Conservation (phyloP, 2,329 filamentous ascomycete genomes). For the Dactylellina cionopaga region DNA sequence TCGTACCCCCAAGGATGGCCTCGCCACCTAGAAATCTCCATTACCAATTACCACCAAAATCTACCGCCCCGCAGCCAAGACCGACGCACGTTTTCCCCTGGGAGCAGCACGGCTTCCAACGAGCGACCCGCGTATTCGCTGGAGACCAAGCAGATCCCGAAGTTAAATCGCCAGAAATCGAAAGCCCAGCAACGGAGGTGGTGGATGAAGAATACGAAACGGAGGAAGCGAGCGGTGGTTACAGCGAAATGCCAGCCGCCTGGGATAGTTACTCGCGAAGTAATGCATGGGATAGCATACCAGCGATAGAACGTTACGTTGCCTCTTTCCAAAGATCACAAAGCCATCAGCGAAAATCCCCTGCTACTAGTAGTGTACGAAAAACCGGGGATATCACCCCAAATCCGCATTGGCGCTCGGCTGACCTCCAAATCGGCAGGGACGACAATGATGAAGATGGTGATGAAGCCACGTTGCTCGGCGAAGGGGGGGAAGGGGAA, state of each 20-base stretch:
- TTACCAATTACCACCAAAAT: conserved; percentile 75
- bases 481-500: neutral
- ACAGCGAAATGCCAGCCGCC: conserved; percentile 63
- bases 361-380: too few species aligned
- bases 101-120: conserved; percentile 67
- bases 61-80: conserved; percentile 58
- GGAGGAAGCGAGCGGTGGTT: conserved; percentile 35
- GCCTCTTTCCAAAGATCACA: conserved; percentile 64
- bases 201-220: conserved; percentile 56
- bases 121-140: conserved; percentile 72
- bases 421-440: conserved; percentile 20
- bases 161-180: conserved; percentile 29
- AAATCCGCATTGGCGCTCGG: conserved; percentile 11
- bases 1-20: conserved; percentile 81
- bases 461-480: neutral
- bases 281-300: conserved; percentile 94
- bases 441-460: conserved; percentile 1
- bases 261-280: conserved; percentile 79
- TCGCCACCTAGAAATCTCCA: conserved; percentile 88
- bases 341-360: neutral
- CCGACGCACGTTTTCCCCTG: conserved; percentile 81
- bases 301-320: conserved; percentile 88
- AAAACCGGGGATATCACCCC: conserved; percentile 43
- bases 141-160: conserved; percentile 64
- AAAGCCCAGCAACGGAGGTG: conserved; percentile 55